Evolutionary conservation across 345 rosid genomes (phyloP), one percentile per base, ranked within the genome.

Genomic region (Boechera retrofracta): DNA sequence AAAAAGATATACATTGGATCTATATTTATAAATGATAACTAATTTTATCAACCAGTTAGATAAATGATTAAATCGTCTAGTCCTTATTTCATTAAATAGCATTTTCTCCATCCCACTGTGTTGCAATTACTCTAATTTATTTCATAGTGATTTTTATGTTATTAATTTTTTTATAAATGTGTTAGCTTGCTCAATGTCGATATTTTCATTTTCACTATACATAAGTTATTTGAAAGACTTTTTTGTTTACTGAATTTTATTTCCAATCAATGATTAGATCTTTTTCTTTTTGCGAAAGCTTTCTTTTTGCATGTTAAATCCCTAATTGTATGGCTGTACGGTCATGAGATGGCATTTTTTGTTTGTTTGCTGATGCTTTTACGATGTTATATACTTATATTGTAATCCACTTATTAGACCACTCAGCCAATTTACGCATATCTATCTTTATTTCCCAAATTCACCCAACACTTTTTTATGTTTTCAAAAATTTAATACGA

Each of bases 311-410:
- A 76, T 62, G 70, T 60, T 76, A 32, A 76, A 76, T 41, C 64
- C 51, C 75, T 63, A 44, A 44, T 69, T 69, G 18, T 69, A 53
- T 63, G 59, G 7, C 13, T 55, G 80, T 70, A 77, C 71, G 76
- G 75, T 45, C 59, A 48, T 70, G 65, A 77, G 76, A 54, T 77
- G 80, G 10, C 75, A 70, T 54, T 54, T 68, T 76, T 69, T 62
- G 56, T 69, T 69, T 60, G 64, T 44, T 76, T 61, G 64, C 28
- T 32, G 48, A 69, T 76, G 64, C 29, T 28, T 28, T 28, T 28
- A 28, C 29, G 29, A 28, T 28, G 29, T 28, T 28, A 28, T 21
- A 21, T 21, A 21, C 24, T 61, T 54, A 57, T 75, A 26, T n/a
- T 52, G 42, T 42, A 52, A 38, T 75, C 54, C 42, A 51, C 51